Conservation (phyloP, 2,329 filamentous ascomycete genomes). For the Clarireedia homoeocarpa region DNA sequence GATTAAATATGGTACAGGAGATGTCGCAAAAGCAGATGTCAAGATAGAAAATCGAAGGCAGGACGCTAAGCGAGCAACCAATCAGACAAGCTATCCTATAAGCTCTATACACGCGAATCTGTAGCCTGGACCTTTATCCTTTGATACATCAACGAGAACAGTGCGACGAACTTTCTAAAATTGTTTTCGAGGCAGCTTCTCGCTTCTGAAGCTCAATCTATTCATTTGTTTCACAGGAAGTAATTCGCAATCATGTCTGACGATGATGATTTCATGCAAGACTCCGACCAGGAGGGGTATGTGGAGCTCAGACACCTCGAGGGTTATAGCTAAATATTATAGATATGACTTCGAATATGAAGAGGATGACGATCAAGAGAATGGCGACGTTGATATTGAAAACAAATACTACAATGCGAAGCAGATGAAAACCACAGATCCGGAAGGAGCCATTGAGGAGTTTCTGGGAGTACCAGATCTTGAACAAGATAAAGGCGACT, state of each 20-base stretch:
- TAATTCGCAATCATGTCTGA: slow-evolving; percentile 38
- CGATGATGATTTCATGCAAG: slow-evolving; percentile 85
- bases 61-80: slow-evolving; percentile 2
- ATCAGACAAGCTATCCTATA: neutral
- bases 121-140: slow-evolving; percentile 11
- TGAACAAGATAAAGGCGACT: slow-evolving; percentile 90
- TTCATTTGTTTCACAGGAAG: neutral
- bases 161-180: neutral
- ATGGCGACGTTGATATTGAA: slow-evolving; percentile 87
- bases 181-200: neutral
- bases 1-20: neutral
- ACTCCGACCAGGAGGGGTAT: slow-evolving; percentile 80
- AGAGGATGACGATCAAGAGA: slow-evolving; percentile 78
- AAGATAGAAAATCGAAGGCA: neutral
- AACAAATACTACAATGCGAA: slow-evolving; percentile 99
- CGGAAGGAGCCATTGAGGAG: slow-evolving; percentile 81
- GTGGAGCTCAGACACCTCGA: slow-evolving; percentile 19
- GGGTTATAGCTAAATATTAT: slow-evolving; percentile 14
- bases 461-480: slow-evolving; percentile 82
- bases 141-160: neutral
- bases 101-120: slow-evolving; percentile 1
- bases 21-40: neutral
- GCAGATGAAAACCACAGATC: slow-evolving; percentile 82
- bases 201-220: neutral
- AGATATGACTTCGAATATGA: slow-evolving; percentile 97